Evolutionary conservation across 345 rosid species (phyloP), one percentile per base, ranked within the genome.

Genomic region (Linum tenue): DNA sequence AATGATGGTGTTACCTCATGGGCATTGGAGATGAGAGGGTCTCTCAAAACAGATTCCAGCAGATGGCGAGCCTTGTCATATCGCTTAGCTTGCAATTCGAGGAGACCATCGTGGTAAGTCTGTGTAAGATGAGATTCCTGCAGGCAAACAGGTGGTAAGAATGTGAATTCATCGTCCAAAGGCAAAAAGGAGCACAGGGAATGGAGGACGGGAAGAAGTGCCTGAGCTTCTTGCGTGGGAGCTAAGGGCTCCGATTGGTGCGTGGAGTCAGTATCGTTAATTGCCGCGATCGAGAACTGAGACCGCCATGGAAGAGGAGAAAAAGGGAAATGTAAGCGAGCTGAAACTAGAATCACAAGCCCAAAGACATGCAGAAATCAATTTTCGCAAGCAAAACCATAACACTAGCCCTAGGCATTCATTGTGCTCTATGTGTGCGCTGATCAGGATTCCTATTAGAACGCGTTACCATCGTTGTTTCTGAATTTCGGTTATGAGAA

Each of bases 151-250:
- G 31, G 31, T 12, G 37, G 60, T 55, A 44, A 50, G 22, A n/a
- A 51, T 22, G 41, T 15, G 5, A 37, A 4, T 5, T 0, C 4
- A 35, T 2, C 1, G n/a, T 3, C 55, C 14, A 38, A 1, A 5
- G 36, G 59, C 42, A 35, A 37, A 69, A 37, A 66, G 59, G 56
- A 22, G 56, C 35, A 62, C 43, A 50, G 37, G 5, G 64, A 42
- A 57, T 76, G 36, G 57, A 22, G 31, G 31, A 22, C 31, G 31
- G 31, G 31, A 22, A 22, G 31, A 22, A 22, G 31, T 22, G 80
- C 99, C 97, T 90, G 99, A 63, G 97, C 96, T 83, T 90, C 97
- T 79, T 94, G 88, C 72, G 95, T 86, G 14, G 99, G 99, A 68
- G 99, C 99, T 65, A 94, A 71, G 70, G 97, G 99, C 76, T 90